Evolutionary conservation across 345 rosid genomes (phyloP).

Genomic region (Pugionium dolabratum): DNA sequence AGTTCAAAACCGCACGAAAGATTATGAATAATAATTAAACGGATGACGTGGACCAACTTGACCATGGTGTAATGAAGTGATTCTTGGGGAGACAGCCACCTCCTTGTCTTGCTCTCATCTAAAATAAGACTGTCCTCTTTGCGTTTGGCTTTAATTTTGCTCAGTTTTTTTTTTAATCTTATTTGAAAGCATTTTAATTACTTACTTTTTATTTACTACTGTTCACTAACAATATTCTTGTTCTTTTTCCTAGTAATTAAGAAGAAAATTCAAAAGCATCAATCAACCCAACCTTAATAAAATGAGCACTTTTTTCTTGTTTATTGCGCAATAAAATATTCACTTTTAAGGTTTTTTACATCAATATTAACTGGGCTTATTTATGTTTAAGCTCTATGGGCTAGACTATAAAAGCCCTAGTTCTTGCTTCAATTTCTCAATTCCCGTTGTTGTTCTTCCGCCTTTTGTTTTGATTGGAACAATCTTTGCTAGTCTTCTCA

Average conservation of each 20-base stretch:
- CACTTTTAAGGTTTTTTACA: no score
- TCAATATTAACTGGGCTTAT: background rate
- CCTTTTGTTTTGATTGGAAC: background rate
- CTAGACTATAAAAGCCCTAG: conserved; percentile 7
- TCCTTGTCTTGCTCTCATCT: conserved; percentile 3
- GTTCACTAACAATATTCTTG: no score
- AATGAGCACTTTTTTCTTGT: no score
- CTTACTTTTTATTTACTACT: no score
- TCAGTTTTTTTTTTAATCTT: background rate
- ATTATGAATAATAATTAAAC: no score
- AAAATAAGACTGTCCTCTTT: background rate
- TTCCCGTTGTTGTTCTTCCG: conserved; percentile 20
- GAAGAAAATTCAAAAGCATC: no score
- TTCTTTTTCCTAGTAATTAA: no score
- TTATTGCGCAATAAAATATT: no score
- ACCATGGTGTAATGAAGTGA: background rate
- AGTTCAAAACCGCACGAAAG: no score
- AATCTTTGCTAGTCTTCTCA: background rate
- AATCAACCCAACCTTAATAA: no score
- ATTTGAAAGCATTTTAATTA: no score
- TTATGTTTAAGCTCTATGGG: background rate
- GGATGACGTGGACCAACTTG: conserved; percentile 2
- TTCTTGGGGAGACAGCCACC: background rate
- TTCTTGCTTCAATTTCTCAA: conserved; percentile 11
- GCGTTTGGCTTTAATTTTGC: background rate